Conservation (phyloP, 306 rosid genomes). For the Cicer yamashitae region DNA sequence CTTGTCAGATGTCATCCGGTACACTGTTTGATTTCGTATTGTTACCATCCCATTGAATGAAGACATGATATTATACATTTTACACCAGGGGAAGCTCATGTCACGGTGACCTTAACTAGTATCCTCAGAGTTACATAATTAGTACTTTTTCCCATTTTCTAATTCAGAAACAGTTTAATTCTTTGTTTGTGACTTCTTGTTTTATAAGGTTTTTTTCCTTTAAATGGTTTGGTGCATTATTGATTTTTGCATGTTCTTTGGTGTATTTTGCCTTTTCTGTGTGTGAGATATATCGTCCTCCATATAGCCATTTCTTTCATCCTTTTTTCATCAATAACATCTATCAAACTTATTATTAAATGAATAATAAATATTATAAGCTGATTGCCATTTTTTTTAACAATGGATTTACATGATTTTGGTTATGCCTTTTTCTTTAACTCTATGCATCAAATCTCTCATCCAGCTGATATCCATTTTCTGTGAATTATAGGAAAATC, state of each 20-base stretch:
- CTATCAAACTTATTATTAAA: neutral
- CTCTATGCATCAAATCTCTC: neutral
- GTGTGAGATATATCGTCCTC: neutral
- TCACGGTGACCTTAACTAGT: slow-evolving; percentile 10
- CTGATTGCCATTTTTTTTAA: slow-evolving; percentile 6
- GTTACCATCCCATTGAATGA: slow-evolving; percentile 18
- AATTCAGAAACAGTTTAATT: slow-evolving; percentile 7
- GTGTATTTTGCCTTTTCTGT: slow-evolving; percentile 2
- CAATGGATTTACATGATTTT: slow-evolving; percentile 17
- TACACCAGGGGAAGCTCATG: slow-evolving; percentile 2
- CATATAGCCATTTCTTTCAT: neutral
- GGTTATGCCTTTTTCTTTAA: slow-evolving; percentile 26
- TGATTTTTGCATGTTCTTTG: neutral
- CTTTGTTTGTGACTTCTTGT: neutral
- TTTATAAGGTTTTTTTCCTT: neutral
- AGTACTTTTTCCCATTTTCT: neutral
- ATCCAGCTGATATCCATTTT: slow-evolving; percentile 24
- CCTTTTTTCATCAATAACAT: neutral
- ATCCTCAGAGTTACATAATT: slow-evolving; percentile 2
- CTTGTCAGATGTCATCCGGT: neutral
- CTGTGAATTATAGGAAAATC: slow-evolving; percentile 43
- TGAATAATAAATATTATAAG: neutral
- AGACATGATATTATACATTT: neutral
- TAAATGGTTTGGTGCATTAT: neutral
- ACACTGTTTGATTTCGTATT: slow-evolving; percentile 9